Percentiles rank a stretch among this genome's conserved stretches.
These are phyloP conservation scores for Alloteropsis angusta DNA, from an alignment of 202 grass and related monocot species.

Conservation along the genomic window DNA sequence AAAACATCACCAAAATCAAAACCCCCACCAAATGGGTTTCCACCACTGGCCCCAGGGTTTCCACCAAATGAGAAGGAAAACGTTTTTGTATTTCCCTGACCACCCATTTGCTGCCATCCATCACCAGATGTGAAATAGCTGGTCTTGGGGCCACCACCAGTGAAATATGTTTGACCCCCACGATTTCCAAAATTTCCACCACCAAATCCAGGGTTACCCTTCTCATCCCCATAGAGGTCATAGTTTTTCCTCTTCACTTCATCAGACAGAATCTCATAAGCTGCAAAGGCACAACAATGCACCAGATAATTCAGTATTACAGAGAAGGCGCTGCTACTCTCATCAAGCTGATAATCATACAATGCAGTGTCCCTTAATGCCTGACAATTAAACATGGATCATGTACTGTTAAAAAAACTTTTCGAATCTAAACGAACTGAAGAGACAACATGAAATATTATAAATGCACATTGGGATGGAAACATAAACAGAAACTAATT, in stretches of 20 bases:
- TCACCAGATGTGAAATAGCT: slow-evolving; percentile 59
- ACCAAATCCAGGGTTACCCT: slow-evolving; percentile 49
- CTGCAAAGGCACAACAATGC: slow-evolving; percentile 38
- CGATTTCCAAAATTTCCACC: slow-evolving; percentile 57
- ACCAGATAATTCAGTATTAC: neutral
- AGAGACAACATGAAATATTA: neutral
- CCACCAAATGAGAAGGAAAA: slow-evolving; percentile 93
- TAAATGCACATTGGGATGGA: neutral
- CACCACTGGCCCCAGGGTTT: slow-evolving; percentile 29
- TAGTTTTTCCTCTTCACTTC: slow-evolving; percentile 96
- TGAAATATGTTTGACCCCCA: slow-evolving; percentile 60
- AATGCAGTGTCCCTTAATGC: neutral
- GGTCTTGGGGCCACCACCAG: slow-evolving; percentile 39
- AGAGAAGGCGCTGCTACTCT: neutral
- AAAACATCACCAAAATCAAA: slow-evolving; percentile 78
- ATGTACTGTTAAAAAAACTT: neutral
- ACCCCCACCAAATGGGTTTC: slow-evolving; percentile 44
- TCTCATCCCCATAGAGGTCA: slow-evolving; percentile 85
- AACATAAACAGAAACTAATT: neutral
- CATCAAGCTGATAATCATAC: neutral
- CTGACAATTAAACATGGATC: slow-evolving; percentile 3
- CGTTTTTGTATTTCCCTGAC: slow-evolving; percentile 52
- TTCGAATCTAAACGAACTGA: neutral
- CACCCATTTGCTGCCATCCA: slow-evolving; percentile 73
- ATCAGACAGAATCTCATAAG: slow-evolving; percentile 86